These are phyloP conservation scores for Boeremia exigua DNA, from an alignment of 2,329 filamentous ascomycete species.

Conservation along the genomic window DNA sequence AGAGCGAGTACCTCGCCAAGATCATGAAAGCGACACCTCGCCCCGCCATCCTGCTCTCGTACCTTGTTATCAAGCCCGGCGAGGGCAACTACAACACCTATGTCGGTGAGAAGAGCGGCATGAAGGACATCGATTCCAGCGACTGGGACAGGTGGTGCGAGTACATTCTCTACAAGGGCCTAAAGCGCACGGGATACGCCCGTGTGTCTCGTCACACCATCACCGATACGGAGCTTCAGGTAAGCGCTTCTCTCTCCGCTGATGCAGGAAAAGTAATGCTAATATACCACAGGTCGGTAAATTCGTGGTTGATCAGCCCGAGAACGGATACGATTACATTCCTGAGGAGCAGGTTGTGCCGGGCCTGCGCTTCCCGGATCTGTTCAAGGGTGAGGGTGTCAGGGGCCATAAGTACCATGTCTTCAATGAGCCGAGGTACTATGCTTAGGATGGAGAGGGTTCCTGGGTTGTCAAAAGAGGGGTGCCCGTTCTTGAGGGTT, in stretches of 20 bases:
- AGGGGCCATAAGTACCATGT: slow-evolving; percentile 93
- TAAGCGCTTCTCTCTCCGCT: slow-evolving; percentile 45
- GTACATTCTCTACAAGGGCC: slow-evolving; percentile 93
- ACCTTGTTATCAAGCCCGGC: slow-evolving; percentile 87
- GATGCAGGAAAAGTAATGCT: neutral
- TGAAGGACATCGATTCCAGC: slow-evolving; percentile 90
- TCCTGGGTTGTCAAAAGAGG: neutral
- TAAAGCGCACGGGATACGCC: slow-evolving; percentile 87
- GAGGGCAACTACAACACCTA: slow-evolving; percentile 98
- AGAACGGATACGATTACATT: slow-evolving; percentile 70
- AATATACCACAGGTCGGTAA: slow-evolving; percentile 70
- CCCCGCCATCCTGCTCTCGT: slow-evolving; percentile 84
- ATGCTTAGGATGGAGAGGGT: slow-evolving; percentile 21
- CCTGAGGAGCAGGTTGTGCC: slow-evolving; percentile 76
- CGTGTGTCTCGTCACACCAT: slow-evolving; percentile 88
- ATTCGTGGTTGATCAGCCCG: slow-evolving; percentile 79
- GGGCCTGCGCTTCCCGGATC: slow-evolving; percentile 79
- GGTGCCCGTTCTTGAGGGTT: neutral
- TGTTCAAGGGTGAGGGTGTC: slow-evolving; percentile 86
- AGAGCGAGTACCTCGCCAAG: slow-evolving; percentile 83
- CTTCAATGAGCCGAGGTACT: slow-evolving; percentile 71
- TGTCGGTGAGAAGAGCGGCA: slow-evolving; percentile 82
- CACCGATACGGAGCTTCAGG: slow-evolving; percentile 96
- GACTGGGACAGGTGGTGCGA: slow-evolving; percentile 99
- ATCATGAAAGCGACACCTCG: slow-evolving; percentile 84